Percentiles rank a stretch among this genome's conserved stretches.
These are phyloP conservation scores for Pleurotus giganteus DNA, from an alignment of 768 basidiomycete species.

Conservation along the genomic window DNA sequence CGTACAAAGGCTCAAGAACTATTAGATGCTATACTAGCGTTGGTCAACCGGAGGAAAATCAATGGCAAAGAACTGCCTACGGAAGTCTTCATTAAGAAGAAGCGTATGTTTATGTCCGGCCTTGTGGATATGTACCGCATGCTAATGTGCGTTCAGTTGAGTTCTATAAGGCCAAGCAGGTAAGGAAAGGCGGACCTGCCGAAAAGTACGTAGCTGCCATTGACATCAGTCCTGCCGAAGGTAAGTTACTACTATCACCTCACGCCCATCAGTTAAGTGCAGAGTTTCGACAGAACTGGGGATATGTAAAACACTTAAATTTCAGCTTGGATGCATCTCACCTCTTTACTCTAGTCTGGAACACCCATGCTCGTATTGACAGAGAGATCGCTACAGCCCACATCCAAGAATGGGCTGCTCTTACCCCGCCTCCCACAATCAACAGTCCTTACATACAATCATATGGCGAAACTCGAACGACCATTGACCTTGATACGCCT, in stretches of 20 bases:
- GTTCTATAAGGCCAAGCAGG: conserved; percentile 73
- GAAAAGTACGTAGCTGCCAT: conserved; percentile 51
- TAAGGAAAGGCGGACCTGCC: conserved; percentile 49
- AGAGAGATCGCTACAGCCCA: conserved; percentile 53
- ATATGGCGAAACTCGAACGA: conserved; percentile 9
- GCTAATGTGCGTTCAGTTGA: conserved; percentile 43
- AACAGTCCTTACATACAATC: conserved; percentile 25
- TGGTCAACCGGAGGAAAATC: conserved; percentile 59
- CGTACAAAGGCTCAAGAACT: conserved; percentile 57
- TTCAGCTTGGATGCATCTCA: background rate
- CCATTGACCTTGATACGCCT: conserved; percentile 55
- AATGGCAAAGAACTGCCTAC: conserved; percentile 71
- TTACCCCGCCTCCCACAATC: conserved; percentile 45
- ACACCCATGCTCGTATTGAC: conserved; percentile 64
- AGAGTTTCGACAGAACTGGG: conserved; percentile 49
- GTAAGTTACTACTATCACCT: conserved; percentile 25
- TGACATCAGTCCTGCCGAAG: conserved; percentile 69
- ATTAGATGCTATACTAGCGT: conserved; percentile 57
- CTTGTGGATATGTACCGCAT: background rate
- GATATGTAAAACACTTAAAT: conserved; percentile 49
- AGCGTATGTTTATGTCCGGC: conserved; percentile 41
- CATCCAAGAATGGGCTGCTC: conserved; percentile 47
- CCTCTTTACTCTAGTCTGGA: conserved; percentile 58
- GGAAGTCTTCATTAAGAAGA: conserved; percentile 77
- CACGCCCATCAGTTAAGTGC: background rate